These are phyloP conservation scores for Medicago arabica DNA, from an alignment of 306 rosid genomes.

Conservation along the genomic window DNA sequence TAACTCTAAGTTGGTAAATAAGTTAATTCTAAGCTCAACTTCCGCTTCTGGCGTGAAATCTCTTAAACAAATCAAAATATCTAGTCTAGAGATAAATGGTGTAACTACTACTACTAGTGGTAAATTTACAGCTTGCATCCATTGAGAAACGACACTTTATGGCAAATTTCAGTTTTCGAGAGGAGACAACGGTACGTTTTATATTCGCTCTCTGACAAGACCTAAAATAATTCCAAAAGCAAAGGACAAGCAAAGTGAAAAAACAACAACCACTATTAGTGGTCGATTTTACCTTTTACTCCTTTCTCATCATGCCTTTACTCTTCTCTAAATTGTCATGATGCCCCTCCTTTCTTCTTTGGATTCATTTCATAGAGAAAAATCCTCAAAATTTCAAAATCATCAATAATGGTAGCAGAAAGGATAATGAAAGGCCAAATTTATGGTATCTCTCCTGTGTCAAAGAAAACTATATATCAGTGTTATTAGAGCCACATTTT, in stretches of 20 bases:
- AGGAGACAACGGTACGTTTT: slow-evolving; percentile 18
- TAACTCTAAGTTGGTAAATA: no score
- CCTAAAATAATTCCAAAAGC: slow-evolving; percentile 37
- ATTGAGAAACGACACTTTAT: not conserved
- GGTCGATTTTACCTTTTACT: slow-evolving; percentile 54
- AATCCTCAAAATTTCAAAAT: slow-evolving; percentile 44
- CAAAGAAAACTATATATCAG: slow-evolving; percentile 21
- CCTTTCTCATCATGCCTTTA: slow-evolving; percentile 46
- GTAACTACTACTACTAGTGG: not conserved
- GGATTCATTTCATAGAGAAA: slow-evolving; percentile 26
- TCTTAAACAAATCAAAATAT: not conserved
- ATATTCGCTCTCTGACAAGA: slow-evolving; percentile 18
- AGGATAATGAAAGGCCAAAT: slow-evolving; percentile 39
- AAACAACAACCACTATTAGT: not conserved
- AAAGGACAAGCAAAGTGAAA: slow-evolving; percentile 58
- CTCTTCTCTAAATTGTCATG: slow-evolving; percentile 34
- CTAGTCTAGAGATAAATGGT: not conserved
- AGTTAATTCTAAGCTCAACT: no score
- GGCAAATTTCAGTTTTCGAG: slow-evolving; percentile 11
- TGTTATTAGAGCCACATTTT: not conserved
- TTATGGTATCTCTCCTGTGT: slow-evolving; percentile 53
- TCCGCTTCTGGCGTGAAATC: no score
- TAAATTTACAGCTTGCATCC: slow-evolving; percentile 16
- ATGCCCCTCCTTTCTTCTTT: slow-evolving; percentile 28
- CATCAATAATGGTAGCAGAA: slow-evolving; percentile 46